Percentiles rank a stretch among this genome's conserved stretches.
Evolutionary conservation across 2,329 filamentous ascomycete genomes (phyloP).

Genomic region (Penicillium rolfsii): DNA sequence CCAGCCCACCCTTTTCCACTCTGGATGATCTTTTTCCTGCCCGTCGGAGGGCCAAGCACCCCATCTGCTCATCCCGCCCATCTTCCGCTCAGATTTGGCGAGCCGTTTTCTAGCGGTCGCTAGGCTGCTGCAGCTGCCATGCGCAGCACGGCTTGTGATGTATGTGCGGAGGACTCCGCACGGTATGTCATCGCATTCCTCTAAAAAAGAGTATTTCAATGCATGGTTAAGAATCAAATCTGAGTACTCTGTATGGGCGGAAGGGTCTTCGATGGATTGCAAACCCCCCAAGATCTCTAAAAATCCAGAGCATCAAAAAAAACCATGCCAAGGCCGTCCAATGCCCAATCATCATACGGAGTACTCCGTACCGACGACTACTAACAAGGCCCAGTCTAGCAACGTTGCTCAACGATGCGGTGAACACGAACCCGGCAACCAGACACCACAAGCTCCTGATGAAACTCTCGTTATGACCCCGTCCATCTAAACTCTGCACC

Average conservation of each 20-base stretch:
- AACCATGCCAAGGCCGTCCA: conserved; percentile 12
- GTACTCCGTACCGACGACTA: background rate
- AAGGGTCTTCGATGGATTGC: background rate
- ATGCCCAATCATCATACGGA: background rate
- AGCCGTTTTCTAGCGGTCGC: conserved; percentile 1
- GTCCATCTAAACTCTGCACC: conserved; percentile 24
- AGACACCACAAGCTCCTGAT: background rate
- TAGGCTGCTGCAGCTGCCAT: conserved; percentile 24
- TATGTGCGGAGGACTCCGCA: background rate
- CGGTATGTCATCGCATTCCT: background rate
- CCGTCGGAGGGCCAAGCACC: conserved; percentile 17
- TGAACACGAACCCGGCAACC: conserved; percentile 8
- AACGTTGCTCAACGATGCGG: conserved; percentile 20
- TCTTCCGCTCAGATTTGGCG: conserved; percentile 5
- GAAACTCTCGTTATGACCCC: conserved; percentile 13
- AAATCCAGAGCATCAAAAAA: background rate
- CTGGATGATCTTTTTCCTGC: background rate
- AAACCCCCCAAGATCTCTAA: background rate
- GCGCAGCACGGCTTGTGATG: background rate
- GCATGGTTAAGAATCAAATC: no score
- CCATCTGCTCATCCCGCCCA: conserved; percentile 21
- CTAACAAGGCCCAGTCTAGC: background rate
- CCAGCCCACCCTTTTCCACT: conserved; percentile 20
- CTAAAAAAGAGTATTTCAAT: background rate
- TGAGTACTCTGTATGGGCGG: background rate